Conservation (phyloP, 805 yeast species). For the Blastobotrys parvus region DNA sequence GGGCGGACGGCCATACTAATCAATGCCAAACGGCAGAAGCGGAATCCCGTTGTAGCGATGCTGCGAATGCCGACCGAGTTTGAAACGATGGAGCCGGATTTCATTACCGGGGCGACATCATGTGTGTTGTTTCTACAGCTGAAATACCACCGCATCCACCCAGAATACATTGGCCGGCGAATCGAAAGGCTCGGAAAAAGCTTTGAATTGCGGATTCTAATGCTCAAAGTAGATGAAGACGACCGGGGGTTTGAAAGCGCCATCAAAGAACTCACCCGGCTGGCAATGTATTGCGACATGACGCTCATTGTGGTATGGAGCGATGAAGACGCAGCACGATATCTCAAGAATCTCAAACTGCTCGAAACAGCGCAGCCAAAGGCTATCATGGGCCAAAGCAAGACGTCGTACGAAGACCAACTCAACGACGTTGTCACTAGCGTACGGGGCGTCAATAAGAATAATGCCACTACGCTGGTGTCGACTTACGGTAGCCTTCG, state of each 20-base stretch:
- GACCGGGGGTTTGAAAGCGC: slow-evolving; percentile 26
- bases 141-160: slow-evolving; percentile 30
- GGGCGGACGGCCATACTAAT: slow-evolving; percentile 10
- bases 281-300: slow-evolving; percentile 24
- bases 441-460: slow-evolving; percentile 31
- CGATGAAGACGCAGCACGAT: slow-evolving; percentile 31
- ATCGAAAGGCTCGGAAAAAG: slow-evolving; percentile 28
- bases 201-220: slow-evolving; percentile 22
- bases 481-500: slow-evolving; percentile 25
- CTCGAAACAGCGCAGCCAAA: slow-evolving; percentile 26
- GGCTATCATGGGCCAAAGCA: slow-evolving; percentile 25
- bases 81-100: slow-evolving; percentile 30
- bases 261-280: slow-evolving; percentile 28
- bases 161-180: slow-evolving; percentile 34
- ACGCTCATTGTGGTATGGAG: slow-evolving; percentile 31
- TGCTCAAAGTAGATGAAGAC: slow-evolving; percentile 33
- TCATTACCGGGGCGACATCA: slow-evolving; percentile 25
- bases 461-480: slow-evolving; percentile 29
- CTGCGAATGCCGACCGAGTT: slow-evolving; percentile 15
- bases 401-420: slow-evolving; percentile 26
- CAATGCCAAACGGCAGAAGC: slow-evolving; percentile 18
- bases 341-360: slow-evolving; percentile 26
- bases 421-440: slow-evolving; percentile 27
- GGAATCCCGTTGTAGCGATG: slow-evolving; percentile 23
- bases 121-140: slow-evolving; percentile 31